Evolutionary conservation across 2,329 filamentous ascomycete species (phyloP).

Genomic region (Ascocoryne sarcoides): DNA sequence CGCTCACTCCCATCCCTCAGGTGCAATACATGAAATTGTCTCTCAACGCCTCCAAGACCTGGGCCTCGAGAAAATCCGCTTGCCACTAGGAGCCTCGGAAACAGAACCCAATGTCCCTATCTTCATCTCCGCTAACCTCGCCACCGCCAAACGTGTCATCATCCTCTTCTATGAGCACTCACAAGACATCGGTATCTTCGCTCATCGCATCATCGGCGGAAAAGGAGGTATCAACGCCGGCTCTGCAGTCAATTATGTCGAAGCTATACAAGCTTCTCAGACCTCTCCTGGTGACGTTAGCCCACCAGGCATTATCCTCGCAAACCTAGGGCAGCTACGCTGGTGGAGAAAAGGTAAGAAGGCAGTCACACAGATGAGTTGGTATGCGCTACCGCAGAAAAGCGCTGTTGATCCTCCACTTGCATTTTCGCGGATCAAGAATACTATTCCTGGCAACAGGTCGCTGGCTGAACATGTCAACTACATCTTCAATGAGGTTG

Average conservation of each 20-base stretch:
- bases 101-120: conserved; percentile 58
- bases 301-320: conserved; percentile 57
- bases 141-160: conserved; percentile 52
- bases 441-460: conserved; percentile 54
- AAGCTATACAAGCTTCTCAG: conserved; percentile 30
- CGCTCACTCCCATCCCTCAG: background rate
- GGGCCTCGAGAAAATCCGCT: conserved; percentile 48
- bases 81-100: conserved; percentile 47
- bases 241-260: conserved; percentile 57
- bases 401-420: conserved; percentile 52
- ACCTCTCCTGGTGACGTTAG: conserved; percentile 16
- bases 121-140: conserved; percentile 50
- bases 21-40: conserved; percentile 46
- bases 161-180: conserved; percentile 64
- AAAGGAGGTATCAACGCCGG: conserved; percentile 60
- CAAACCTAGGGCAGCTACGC: conserved; percentile 68
- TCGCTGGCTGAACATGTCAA: conserved; percentile 51
- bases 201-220: conserved; percentile 57
- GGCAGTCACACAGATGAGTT: conserved; percentile 49
- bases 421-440: conserved; percentile 43
- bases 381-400: conserved; percentile 49
- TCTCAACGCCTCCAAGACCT: conserved; percentile 50
- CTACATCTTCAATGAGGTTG: conserved; percentile 56
- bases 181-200: conserved; percentile 68
- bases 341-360: conserved; percentile 62